A percentile compares a stretch with the other conserved stretches of the same genome.
Conservation (phyloP, 495 filamentous ascomycete genomes). For the Penicillium pancosmium region DNA sequence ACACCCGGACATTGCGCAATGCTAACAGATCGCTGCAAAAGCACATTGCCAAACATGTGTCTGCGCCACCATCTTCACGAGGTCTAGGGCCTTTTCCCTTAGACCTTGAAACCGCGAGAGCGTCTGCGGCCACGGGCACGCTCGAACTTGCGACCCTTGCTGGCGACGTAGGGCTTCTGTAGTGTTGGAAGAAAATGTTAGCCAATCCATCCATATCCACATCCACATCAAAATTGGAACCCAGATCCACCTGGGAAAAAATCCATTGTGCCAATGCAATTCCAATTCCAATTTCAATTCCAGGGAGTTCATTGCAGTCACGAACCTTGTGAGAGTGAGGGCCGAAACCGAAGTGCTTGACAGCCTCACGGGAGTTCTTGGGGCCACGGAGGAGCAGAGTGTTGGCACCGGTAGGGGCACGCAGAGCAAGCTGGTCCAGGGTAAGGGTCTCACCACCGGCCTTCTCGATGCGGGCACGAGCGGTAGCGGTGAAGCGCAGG, state of each 20-base stretch:
- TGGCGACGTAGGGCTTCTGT: slow-evolving; percentile 92
- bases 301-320: slow-evolving; percentile 27
- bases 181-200: slow-evolving; percentile 6
- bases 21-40: slow-evolving; percentile 6
- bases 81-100: slow-evolving; percentile 32
- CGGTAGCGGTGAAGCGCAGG: slow-evolving; percentile 92
- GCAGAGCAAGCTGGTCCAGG: slow-evolving; percentile 91
- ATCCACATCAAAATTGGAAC: neutral
- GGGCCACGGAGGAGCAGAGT: slow-evolving; percentile 93
- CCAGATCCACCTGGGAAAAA: neutral
- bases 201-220: neutral
- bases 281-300: neutral
- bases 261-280: neutral
- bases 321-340: slow-evolving; percentile 95
- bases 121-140: slow-evolving; percentile 94
- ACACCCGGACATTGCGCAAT: slow-evolving; percentile 17
- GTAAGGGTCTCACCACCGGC: slow-evolving; percentile 94
- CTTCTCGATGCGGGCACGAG: slow-evolving; percentile 86
- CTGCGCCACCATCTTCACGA: slow-evolving; percentile 19
- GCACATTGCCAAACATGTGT: slow-evolving; percentile 13
- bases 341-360: slow-evolving; percentile 98
- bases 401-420: slow-evolving; percentile 91
- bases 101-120: slow-evolving; percentile 99
- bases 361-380: slow-evolving; percentile 94
- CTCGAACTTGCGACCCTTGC: slow-evolving; percentile 99